Evolutionary conservation across 495 filamentous ascomycete species (phyloP).

Genomic region (Penicillium tannophilum): DNA sequence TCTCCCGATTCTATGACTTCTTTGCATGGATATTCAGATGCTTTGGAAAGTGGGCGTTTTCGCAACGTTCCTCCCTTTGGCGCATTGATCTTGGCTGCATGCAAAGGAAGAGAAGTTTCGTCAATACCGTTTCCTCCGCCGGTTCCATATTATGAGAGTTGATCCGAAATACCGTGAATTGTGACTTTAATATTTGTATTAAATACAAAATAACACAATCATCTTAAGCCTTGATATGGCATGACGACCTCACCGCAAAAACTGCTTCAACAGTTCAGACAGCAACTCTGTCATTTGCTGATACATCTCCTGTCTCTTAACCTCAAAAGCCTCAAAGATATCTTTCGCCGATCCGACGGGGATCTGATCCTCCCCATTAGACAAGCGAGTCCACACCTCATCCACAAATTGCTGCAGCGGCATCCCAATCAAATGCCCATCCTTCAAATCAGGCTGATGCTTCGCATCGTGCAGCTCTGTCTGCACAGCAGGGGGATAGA

Average conservation of each 20-base stretch:
- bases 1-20: constrained; percentile 27
- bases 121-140: constrained; percentile 18
- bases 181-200: too few species aligned
- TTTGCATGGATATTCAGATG: constrained; percentile 31
- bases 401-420: constrained; percentile 63
- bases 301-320: constrained; percentile 42
- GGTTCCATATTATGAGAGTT: constrained; percentile 7
- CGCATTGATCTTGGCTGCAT: constrained; percentile 32
- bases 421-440: constrained; percentile 59
- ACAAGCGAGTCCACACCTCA: constrained; percentile 59
- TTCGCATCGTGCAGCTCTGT: constrained; percentile 50
- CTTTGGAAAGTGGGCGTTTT: constrained; percentile 26
- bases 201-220: too few species aligned
- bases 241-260: constrained; percentile 18
- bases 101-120: constrained; percentile 27
- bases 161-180: neutral
- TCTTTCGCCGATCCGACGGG: constrained; percentile 37
- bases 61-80: constrained; percentile 26
- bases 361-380: constrained; percentile 52
- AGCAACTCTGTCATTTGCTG: constrained; percentile 39
- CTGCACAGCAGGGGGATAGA: constrained; percentile 70
- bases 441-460: constrained; percentile 43
- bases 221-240: neutral
- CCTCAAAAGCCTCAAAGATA: constrained; percentile 39
- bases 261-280: constrained; percentile 31